Conservation (phyloP, 2,329 filamentous ascomycete genomes). For the Alternaria sp. region DNA sequence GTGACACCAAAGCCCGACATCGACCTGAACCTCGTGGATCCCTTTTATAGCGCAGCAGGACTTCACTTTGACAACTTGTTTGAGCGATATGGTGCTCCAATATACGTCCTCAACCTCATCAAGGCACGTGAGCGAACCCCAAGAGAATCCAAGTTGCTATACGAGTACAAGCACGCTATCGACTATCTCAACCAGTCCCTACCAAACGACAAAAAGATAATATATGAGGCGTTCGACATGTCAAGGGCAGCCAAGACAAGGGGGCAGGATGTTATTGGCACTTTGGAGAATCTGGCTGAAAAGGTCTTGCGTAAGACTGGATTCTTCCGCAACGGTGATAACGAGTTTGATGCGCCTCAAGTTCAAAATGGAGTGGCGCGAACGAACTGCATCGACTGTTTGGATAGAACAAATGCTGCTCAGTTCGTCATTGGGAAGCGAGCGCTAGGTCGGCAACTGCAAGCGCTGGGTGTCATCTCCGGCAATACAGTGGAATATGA, state of each 20-base stretch:
- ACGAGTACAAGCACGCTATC: slow-evolving; percentile 86
- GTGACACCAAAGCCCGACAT: slow-evolving; percentile 97
- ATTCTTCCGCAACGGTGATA: slow-evolving; percentile 93
- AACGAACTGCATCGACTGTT: slow-evolving; percentile 97
- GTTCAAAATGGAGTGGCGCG: slow-evolving; percentile 92
- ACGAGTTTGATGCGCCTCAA: slow-evolving; percentile 68
- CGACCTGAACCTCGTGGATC: slow-evolving; percentile 92
- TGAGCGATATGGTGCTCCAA: slow-evolving; percentile 86
- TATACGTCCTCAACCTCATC: slow-evolving; percentile 92
- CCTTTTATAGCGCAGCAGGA: slow-evolving; percentile 92
- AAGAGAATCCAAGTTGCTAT: slow-evolving; percentile 87
- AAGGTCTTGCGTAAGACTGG: slow-evolving; percentile 85
- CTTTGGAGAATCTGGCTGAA: slow-evolving; percentile 87
- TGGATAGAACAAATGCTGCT: slow-evolving; percentile 95
- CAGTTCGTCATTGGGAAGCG: slow-evolving; percentile 98
- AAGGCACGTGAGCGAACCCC: slow-evolving; percentile 85
- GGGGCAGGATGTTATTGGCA: slow-evolving; percentile 93
- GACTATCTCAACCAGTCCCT: slow-evolving; percentile 95
- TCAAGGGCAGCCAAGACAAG: slow-evolving; percentile 89
- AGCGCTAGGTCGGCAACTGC: slow-evolving; percentile 88
- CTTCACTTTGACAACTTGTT: slow-evolving; percentile 96
- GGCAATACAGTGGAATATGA: slow-evolving; percentile 86
- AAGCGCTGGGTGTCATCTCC: slow-evolving; percentile 86
- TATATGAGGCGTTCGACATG: slow-evolving; percentile 98
- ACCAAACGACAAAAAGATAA: slow-evolving; percentile 81